Conservation (phyloP, 2,329 filamentous ascomycete species). For the Arachnomyces sp. region DNA sequence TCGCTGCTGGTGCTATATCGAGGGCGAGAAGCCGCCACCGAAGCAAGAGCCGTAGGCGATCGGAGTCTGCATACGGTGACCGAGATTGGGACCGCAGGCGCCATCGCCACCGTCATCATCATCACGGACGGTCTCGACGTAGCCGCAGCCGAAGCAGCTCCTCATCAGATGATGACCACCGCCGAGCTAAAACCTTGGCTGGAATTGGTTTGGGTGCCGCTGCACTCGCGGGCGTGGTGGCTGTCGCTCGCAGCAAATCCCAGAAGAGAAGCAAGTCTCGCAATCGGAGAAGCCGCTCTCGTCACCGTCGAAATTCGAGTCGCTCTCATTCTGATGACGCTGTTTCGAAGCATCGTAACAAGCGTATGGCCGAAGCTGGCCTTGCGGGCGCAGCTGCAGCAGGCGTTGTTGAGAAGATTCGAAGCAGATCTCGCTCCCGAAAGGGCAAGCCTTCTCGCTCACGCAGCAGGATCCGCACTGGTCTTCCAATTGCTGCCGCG, state of each 20-base stretch:
- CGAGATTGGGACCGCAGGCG: constrained; percentile 26
- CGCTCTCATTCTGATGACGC: constrained; percentile 25
- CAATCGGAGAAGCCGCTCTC: constrained; percentile 41
- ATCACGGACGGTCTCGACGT: constrained; percentile 22
- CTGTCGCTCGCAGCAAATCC: constrained; percentile 46
- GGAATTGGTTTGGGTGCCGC: constrained; percentile 46
- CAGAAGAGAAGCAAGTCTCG: constrained; percentile 26
- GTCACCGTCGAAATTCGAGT: constrained; percentile 31
- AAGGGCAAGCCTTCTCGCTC: constrained; percentile 44
- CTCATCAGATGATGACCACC: constrained; percentile 41
- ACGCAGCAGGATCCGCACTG: constrained; percentile 47
- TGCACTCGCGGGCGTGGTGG: constrained; percentile 52
- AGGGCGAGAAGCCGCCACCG: constrained; percentile 43
- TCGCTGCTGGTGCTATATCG: constrained; percentile 51
- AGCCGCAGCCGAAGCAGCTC: constrained; percentile 37
- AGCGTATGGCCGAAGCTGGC: constrained; percentile 53
- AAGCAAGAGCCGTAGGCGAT: constrained; percentile 37
- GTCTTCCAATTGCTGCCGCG: constrained; percentile 52
- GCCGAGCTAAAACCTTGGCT: constrained; percentile 45
- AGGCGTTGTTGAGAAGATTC: constrained; percentile 49
- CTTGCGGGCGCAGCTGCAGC: constrained; percentile 55
- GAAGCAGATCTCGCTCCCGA: constrained; percentile 50
- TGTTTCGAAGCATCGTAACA: constrained; percentile 44
- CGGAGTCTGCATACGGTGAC: constrained; percentile 34
- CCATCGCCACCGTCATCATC: constrained; percentile 23